These are phyloP conservation scores for Parachlorella kessleri DNA, from an alignment of 139 green algal species.

Conservation along the genomic window DNA sequence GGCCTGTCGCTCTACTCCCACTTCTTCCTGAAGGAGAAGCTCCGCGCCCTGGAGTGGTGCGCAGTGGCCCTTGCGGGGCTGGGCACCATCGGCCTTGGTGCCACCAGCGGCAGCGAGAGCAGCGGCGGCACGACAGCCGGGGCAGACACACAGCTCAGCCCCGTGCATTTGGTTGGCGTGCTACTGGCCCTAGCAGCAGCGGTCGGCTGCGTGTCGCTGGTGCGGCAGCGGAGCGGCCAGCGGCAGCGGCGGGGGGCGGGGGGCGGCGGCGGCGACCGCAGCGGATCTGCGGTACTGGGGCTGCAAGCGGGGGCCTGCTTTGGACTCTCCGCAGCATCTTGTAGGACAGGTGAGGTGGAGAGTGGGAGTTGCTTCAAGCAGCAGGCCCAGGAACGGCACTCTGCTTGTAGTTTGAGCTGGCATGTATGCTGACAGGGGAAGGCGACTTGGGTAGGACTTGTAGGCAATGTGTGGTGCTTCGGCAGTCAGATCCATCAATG, in stretches of 20 bases:
- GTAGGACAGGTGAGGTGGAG: conserved; percentile 49
- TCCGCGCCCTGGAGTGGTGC: conserved; percentile 64
- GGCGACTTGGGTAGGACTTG: too few relatives aligned
- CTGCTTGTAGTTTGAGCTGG: too few relatives aligned
- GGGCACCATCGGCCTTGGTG: conserved; percentile 69
- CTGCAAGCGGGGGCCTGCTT: conserved; percentile 86
- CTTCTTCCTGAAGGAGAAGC: conserved; percentile 78
- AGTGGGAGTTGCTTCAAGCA: too few relatives aligned
- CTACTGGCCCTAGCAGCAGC: conserved; percentile 22
- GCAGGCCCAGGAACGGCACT: too few relatives aligned
- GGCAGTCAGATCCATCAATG: too few relatives aligned
- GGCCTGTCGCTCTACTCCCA: conserved; percentile 86
- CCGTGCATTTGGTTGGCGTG: conserved; percentile 38
- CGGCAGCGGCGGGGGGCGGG: not conserved
- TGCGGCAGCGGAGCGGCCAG: conserved; percentile 17
- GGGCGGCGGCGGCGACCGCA: conserved; percentile 23
- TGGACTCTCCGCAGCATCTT: conserved; percentile 73
- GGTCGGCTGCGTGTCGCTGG: conserved; percentile 9
- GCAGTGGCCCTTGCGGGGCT: conserved; percentile 53
- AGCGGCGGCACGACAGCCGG: not conserved
- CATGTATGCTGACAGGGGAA: too few relatives aligned
- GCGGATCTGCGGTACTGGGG: conserved; percentile 18
- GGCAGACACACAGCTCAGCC: not conserved
- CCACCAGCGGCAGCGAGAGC: conserved; percentile 5
- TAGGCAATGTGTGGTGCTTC: too few relatives aligned